These are phyloP conservation scores for Pichia manshurica DNA, from an alignment of 805 yeast genomes.

Conservation along the genomic window DNA sequence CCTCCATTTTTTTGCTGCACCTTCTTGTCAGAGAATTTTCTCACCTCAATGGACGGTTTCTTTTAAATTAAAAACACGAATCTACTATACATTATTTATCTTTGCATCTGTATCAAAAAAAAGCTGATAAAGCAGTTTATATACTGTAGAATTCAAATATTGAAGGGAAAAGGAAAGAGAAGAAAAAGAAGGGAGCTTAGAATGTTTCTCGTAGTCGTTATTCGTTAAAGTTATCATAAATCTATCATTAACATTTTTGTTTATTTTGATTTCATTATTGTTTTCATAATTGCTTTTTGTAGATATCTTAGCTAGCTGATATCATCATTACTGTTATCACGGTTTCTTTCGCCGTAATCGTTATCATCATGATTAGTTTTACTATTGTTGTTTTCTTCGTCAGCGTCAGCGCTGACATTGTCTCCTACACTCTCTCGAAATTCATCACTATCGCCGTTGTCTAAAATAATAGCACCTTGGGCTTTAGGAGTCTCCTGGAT, in stretches of 20 bases:
- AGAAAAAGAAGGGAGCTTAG: too few relatives aligned
- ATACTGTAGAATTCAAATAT: too few relatives aligned
- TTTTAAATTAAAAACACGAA: too few relatives aligned
- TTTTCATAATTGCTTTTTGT: not conserved
- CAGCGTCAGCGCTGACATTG: constrained; percentile 2
- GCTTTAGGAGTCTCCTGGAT: constrained; percentile 20
- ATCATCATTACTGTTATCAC: not conserved
- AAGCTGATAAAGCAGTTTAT: too few relatives aligned
- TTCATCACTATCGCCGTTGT: constrained; percentile 39
- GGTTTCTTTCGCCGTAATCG: not conserved
- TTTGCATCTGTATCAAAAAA: too few relatives aligned
- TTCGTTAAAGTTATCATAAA: constrained; percentile 4
- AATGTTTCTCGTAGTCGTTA: not conserved
- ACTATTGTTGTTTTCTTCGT: not conserved
- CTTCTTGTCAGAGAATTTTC: too few relatives aligned
- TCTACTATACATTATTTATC: too few relatives aligned
- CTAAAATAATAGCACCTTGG: constrained; percentile 29
- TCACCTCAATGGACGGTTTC: too few relatives aligned
- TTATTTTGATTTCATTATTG: not conserved
- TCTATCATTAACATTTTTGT: not conserved
- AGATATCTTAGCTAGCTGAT: not conserved
- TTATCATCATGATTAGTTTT: not conserved
- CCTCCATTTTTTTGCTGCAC: too few relatives aligned
- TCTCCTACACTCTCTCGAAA: constrained; percentile 30
- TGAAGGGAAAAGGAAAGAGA: too few relatives aligned